Percentiles rank a stretch among this genome's conserved stretches.
These are phyloP conservation scores for Colletotrichum acutatum DNA, from an alignment of 2,329 filamentous ascomycete genomes.

Conservation along the genomic window DNA sequence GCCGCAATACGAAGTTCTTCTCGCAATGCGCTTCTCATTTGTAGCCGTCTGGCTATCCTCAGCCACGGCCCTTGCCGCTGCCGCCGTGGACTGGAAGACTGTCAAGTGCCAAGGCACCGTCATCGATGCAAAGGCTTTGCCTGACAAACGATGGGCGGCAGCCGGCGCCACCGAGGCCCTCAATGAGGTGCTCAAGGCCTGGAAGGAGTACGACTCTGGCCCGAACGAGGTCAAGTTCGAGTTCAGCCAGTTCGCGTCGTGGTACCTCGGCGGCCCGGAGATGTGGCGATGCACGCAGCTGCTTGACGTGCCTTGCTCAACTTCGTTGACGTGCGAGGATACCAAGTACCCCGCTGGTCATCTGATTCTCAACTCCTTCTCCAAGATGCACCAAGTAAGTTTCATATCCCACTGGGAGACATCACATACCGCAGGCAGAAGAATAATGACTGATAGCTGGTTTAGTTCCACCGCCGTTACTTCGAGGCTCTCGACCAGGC, in stretches of 20 bases:
- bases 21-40: too few species aligned
- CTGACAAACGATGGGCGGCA: slow-evolving; percentile 15
- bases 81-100: neutral
- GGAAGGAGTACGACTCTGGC: neutral
- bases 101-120: neutral
- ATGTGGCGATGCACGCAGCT: slow-evolving; percentile 15
- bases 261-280: slow-evolving; percentile 17
- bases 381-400: slow-evolving; percentile 19
- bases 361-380: slow-evolving; percentile 20
- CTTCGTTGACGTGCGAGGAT: neutral
- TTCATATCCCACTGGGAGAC: fast-evolving
- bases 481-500: slow-evolving; percentile 8
- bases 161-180: slow-evolving; percentile 4
- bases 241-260: slow-evolving; percentile 19
- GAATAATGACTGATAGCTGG: neutral
- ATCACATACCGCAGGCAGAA: too few species aligned
- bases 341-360: slow-evolving; percentile 15
- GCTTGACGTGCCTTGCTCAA: slow-evolving; percentile 21
- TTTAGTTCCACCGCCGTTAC: slow-evolving; percentile 18
- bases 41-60: too few species aligned
- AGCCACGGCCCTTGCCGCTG: too few species aligned
- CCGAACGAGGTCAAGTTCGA: slow-evolving; percentile 15
- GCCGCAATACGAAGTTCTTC: neutral
- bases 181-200: neutral
- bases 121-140: neutral